Conservation (phyloP, 1,284 basidiomycete genomes). For the Trichosporon asahii region DNA sequence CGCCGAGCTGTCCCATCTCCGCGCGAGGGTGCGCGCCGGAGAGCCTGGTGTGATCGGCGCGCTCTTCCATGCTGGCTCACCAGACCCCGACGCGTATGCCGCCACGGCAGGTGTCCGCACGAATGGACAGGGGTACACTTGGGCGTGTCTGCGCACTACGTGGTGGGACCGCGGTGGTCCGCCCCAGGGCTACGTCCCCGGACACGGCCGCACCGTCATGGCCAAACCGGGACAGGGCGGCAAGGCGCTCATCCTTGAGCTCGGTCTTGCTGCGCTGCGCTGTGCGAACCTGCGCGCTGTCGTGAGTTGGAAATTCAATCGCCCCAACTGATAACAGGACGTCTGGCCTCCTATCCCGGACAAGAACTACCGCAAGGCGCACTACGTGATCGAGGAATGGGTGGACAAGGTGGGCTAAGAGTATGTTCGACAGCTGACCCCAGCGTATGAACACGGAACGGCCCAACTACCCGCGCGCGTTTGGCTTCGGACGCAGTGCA, state of each 20-base stretch:
- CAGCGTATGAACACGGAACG: constrained; percentile 46
- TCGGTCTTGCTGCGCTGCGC: constrained; percentile 73
- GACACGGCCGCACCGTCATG: constrained; percentile 39
- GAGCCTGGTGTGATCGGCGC: constrained; percentile 65
- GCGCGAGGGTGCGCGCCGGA: constrained; percentile 64
- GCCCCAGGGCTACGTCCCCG: constrained; percentile 47
- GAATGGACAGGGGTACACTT: constrained; percentile 58
- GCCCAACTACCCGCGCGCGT: constrained; percentile 38
- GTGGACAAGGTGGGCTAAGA: constrained; percentile 63
- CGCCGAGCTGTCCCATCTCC: constrained; percentile 65
- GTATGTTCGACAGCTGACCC: not conserved
- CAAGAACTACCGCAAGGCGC: constrained; percentile 75
- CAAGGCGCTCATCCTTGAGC: constrained; percentile 64
- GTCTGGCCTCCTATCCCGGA: constrained; percentile 78
- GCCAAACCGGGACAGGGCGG: constrained; percentile 31
- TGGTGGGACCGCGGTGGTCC: constrained; percentile 67
- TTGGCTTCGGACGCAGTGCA: constrained; percentile 70
- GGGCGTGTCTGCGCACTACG: constrained; percentile 64
- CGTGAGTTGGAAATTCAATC: constrained; percentile 24
- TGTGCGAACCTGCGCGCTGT: constrained; percentile 69
- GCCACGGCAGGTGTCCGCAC: constrained; percentile 38
- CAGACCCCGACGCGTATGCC: constrained; percentile 19
- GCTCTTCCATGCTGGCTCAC: constrained; percentile 59
- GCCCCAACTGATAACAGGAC: constrained; percentile 53
- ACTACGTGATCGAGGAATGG: constrained; percentile 73